Base-by-base conservation (phyloP, 768 basidiomycete genomes). In the Naganishia friedmannii region DNA sequence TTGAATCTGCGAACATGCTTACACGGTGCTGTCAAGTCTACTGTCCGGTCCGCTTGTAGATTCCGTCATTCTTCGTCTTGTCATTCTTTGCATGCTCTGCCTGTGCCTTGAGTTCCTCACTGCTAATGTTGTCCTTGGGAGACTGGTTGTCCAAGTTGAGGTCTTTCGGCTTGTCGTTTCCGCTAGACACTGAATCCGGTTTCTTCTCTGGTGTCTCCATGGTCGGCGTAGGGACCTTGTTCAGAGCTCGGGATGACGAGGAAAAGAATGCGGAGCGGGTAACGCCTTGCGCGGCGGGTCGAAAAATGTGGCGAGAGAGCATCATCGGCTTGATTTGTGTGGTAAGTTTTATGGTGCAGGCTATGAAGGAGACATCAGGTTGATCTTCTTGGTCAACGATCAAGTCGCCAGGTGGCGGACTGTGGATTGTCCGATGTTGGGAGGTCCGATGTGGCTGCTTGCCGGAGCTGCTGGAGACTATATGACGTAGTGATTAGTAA, bases 171-270 rank as follows among this genome's bases (percentile, higher is more conserved):
- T 63, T 63, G 3, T 42, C 37, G 39, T 69, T 69, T 13, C 42
- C 45, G 46, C 58, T 69, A 29, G 68, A 69, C 19, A 48, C 21
- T 6, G 56, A 58, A 45, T 69, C 48, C 28, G 68, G 68, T 37
- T 69, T 69, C 26, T 69, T 69, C 21, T 69, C 45, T n/a, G 68
- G 68, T 8, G 68, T 69, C 39, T 69, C 68, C 68, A 69, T 69
- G 13, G 57, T 29, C 12, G 68, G 68, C 0, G 68, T 45, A 0
- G 68, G 68, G 29, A 69, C 68, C 51, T 69, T 69, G 48, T 32
- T 45, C 45, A 23, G n/a, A 8, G n/a, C 54, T 55, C 28, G 39
- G 15, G 48, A 26, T 7, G 29, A 1, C 23, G 68, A 46, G 28
- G 68, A 54, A 29, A 63, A 63, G 3, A 26, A 23, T 10, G 60